These are phyloP conservation scores for Sclerotinia borealis DNA, from an alignment of 2,329 filamentous ascomycete genomes.

Conservation along the genomic window DNA sequence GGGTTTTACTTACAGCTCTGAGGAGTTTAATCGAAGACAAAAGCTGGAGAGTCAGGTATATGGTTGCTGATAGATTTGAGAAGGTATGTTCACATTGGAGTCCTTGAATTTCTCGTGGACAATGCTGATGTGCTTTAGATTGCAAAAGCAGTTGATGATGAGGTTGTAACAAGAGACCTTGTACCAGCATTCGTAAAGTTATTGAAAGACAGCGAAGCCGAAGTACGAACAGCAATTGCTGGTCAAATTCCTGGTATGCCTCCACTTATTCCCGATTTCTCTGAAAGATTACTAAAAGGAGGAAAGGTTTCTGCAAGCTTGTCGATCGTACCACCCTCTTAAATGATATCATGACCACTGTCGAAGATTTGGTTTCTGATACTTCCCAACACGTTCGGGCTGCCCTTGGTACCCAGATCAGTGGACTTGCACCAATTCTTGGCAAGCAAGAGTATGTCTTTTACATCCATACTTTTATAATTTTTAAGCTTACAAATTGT, in stretches of 20 bases:
- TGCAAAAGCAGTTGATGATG: constrained; percentile 95
- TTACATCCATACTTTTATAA: background rate
- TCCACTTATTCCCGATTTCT: background rate
- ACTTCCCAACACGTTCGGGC: constrained; percentile 95
- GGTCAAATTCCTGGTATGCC: constrained; percentile 80
- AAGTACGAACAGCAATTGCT: constrained; percentile 93
- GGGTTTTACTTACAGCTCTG: constrained; percentile 82
- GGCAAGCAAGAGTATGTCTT: constrained; percentile 86
- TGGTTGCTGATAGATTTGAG: constrained; percentile 98
- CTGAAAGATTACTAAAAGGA: constrained; percentile 23
- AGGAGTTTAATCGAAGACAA: constrained; percentile 96
- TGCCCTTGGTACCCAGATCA: constrained; percentile 92
- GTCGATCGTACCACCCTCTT: constrained; percentile 83
- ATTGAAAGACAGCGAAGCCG: constrained; percentile 94
- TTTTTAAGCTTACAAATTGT: constrained; percentile 20
- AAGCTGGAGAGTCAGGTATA: constrained; percentile 98
- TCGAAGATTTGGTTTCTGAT: constrained; percentile 94
- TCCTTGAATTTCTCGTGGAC: background rate
- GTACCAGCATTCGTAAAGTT: constrained; percentile 97
- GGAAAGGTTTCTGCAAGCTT: constrained; percentile 77
- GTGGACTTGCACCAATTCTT: constrained; percentile 89
- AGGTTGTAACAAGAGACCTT: constrained; percentile 88
- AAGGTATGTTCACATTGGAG: constrained; percentile 53
- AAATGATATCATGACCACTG: constrained; percentile 91
- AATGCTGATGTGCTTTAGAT: constrained; percentile 52